phyloP scores from a whole-genome alignment of 1,139 yeast species.

The Taphrina flavorubra region DNA sequence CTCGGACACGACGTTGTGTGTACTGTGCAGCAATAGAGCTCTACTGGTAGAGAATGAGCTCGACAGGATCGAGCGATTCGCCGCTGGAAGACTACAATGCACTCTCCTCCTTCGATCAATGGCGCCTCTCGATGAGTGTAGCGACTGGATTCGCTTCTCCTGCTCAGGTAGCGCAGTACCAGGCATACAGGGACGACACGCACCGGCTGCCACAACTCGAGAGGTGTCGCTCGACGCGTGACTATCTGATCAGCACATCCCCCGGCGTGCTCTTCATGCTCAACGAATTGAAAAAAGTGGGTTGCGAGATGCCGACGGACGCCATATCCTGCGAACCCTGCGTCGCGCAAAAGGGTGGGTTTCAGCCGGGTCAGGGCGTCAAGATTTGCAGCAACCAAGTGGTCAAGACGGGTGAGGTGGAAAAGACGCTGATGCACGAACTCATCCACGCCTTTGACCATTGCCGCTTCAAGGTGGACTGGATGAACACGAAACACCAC shows the following conservation, averaged over 20 bases:
- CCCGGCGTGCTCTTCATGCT: slow-evolving; percentile 90
- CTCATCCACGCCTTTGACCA: slow-evolving; percentile 93
- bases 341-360: slow-evolving; percentile 89
- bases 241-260: slow-evolving; percentile 19
- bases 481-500: slow-evolving; percentile 83
- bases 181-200: slow-evolving; percentile 35
- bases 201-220: slow-evolving; percentile 28
- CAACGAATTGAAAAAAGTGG: slow-evolving; percentile 76
- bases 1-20: neutral
- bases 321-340: slow-evolving; percentile 83
- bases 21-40: neutral
- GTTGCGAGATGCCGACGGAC: slow-evolving; percentile 58
- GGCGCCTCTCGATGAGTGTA: slow-evolving; percentile 35
- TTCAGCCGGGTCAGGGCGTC: slow-evolving; percentile 86
- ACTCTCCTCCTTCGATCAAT: slow-evolving; percentile 33
- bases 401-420: slow-evolving; percentile 77
- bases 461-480: slow-evolving; percentile 81
- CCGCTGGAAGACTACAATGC: slow-evolving; percentile 26
- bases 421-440: slow-evolving; percentile 91
- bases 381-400: slow-evolving; percentile 85
- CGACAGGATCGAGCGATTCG: slow-evolving; percentile 1
- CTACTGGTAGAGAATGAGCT: neutral
- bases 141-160: slow-evolving; percentile 25
- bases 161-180: slow-evolving; percentile 24
- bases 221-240: slow-evolving; percentile 24